Evolutionary conservation across 2,329 filamentous ascomycete species (phyloP).

Genomic region (Nemania abortiva): DNA sequence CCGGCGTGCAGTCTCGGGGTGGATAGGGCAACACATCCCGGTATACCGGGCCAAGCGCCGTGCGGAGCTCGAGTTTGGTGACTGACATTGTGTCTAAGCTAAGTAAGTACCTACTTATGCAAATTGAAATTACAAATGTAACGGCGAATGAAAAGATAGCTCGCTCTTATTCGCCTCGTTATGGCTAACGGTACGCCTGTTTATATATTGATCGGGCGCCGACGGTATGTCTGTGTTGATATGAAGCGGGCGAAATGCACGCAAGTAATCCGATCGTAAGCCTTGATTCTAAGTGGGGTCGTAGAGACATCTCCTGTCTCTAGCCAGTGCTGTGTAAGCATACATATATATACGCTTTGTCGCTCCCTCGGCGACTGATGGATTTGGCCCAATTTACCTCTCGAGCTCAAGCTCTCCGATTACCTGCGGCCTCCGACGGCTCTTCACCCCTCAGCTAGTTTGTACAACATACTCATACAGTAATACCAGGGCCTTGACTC

Average conservation of each 20-base stretch:
- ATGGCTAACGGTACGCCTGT: not conserved
- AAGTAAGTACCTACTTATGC: not conserved
- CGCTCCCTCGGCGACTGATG: not conserved
- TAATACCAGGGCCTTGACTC: not conserved
- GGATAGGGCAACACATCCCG: conserved; percentile 49
- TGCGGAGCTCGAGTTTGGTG: conserved; percentile 51
- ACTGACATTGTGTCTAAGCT: conserved; percentile 40
- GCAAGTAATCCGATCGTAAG: not conserved
- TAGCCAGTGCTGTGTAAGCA: not conserved
- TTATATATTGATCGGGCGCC: conserved; percentile 5
- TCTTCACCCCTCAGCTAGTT: conserved; percentile 7
- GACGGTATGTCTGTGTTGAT: not conserved
- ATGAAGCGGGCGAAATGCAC: conserved; percentile 1
- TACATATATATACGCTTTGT: not conserved
- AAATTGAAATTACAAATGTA: not conserved
- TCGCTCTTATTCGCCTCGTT: not conserved
- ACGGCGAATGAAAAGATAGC: not conserved
- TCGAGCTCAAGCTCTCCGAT: conserved; percentile 19
- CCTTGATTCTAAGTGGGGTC: conserved; percentile 12
- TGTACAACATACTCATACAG: not conserved
- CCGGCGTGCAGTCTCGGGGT: conserved; percentile 49
- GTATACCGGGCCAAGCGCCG: conserved; percentile 51
- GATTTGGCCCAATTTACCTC: not conserved
- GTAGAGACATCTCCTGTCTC: not conserved
- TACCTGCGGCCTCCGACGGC: conserved; percentile 47